These are phyloP conservation scores for Apium graveolens DNA, from an alignment of 129 eudicot genomes.

Conservation along the genomic window DNA sequence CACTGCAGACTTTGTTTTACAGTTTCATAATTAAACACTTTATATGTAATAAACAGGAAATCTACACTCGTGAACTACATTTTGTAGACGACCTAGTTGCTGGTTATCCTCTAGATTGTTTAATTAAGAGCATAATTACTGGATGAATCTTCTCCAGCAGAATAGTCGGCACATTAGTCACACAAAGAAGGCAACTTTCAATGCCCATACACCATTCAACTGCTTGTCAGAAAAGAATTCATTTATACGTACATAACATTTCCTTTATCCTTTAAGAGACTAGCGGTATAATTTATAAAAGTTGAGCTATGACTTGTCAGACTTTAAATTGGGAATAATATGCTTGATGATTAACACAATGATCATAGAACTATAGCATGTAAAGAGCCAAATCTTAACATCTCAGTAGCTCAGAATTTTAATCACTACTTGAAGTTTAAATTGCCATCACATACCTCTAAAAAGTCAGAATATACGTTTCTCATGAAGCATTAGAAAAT, in stretches of 20 bases:
- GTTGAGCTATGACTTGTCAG: not conserved
- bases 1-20: too few relatives aligned
- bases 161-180: not conserved
- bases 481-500: not conserved
- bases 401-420: not conserved
- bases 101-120: not conserved
- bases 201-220: not conserved
- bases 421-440: not conserved
- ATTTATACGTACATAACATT: not conserved
- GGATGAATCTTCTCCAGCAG: not conserved
- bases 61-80: too few relatives aligned
- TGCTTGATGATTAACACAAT: not conserved
- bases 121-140: not conserved
- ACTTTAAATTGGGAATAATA: not conserved
- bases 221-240: not conserved
- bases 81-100: not conserved
- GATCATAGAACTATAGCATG: not conserved
- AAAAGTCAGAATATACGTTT: not conserved
- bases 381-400: not conserved
- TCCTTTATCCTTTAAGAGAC: not conserved
- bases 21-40: too few relatives aligned
- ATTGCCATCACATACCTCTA: not conserved
- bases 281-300: not conserved
- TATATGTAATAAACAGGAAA: too few relatives aligned
- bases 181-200: not conserved